These are phyloP conservation scores for Delphinella strobiligena DNA, from an alignment of 2,329 filamentous ascomycete species.

Conservation along the genomic window DNA sequence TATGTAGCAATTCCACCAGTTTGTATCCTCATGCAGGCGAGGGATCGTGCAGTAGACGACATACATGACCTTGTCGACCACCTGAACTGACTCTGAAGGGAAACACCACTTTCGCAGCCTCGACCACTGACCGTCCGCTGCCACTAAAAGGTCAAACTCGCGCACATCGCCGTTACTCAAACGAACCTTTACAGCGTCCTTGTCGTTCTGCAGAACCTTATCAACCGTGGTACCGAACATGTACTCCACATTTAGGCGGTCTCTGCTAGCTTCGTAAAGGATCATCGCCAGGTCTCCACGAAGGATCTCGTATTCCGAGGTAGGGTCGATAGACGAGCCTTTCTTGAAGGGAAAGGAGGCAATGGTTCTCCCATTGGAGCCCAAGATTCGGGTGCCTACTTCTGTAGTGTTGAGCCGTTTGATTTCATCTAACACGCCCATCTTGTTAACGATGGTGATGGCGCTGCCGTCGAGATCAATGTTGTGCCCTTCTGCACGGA, in stretches of 20 bases:
- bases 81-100: conserved; percentile 5
- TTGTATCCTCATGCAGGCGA: conserved; percentile 7
- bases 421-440: conserved; percentile 17
- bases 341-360: conserved; percentile 13
- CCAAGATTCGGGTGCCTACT: conserved; percentile 16
- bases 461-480: conserved; percentile 19
- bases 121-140: conserved; percentile 9
- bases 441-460: conserved; percentile 13
- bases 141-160: conserved; percentile 5
- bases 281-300: conserved; percentile 35
- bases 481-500: conserved; percentile 14
- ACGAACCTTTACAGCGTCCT: conserved; percentile 2
- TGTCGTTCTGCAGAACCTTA: conserved; percentile 5
- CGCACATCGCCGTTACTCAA: conserved; percentile 3
- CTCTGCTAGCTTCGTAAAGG: conserved; percentile 19
- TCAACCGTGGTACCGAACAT: conserved; percentile 7
- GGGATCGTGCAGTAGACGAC: conserved; percentile 9
- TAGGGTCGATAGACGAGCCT: conserved; percentile 17
- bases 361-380: conserved; percentile 10
- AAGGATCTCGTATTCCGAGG: conserved; percentile 41
- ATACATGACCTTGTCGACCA: conserved; percentile 9
- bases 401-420: conserved; percentile 12
- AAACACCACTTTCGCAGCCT: conserved; percentile 10
- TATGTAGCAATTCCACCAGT: conserved; percentile 10
- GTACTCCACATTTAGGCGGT: conserved; percentile 7